Percentiles rank a stretch among this genome's conserved stretches.
Evolutionary conservation across 1,284 basidiomycete genomes (phyloP).

Genomic region (Papiliotrema terrestris): DNA sequence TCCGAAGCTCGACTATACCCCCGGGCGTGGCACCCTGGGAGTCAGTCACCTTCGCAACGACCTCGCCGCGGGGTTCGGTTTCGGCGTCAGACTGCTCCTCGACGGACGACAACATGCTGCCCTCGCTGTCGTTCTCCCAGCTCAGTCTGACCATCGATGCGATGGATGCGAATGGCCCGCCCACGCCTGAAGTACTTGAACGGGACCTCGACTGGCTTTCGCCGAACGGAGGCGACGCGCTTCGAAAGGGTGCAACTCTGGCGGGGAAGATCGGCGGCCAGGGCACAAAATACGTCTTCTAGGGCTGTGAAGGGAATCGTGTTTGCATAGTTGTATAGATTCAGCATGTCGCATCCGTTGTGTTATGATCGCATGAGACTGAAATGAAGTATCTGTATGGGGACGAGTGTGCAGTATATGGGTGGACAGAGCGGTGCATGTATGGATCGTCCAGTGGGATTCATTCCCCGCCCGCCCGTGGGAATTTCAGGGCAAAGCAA

Average conservation of each 20-base stretch:
- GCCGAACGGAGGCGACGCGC: background rate
- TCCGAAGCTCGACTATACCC: background rate
- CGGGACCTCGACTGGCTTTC: background rate
- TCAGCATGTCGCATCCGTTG: no score
- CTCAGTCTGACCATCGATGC: conserved; percentile 7
- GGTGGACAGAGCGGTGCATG: background rate
- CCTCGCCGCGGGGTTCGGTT: background rate
- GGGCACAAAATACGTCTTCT: no score
- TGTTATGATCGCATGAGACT: no score
- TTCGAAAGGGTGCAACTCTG: background rate
- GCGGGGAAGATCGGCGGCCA: no score
- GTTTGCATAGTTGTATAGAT: no score
- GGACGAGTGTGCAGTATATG: background rate
- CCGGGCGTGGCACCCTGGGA: background rate
- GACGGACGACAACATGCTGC: background rate
- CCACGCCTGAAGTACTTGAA: background rate
- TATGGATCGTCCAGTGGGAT: background rate
- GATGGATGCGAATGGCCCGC: background rate
- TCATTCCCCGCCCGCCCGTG: no score
- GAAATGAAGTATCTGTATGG: no score
- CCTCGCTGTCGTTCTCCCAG: background rate
- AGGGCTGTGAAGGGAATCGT: no score
- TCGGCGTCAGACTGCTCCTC: conserved; percentile 3
- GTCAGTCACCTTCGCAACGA: background rate
- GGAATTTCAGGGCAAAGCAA: no score